These are phyloP conservation scores for Hanseniaspora pseudoguilliermondii DNA, from an alignment of 805 yeast genomes.

Conservation along the genomic window DNA sequence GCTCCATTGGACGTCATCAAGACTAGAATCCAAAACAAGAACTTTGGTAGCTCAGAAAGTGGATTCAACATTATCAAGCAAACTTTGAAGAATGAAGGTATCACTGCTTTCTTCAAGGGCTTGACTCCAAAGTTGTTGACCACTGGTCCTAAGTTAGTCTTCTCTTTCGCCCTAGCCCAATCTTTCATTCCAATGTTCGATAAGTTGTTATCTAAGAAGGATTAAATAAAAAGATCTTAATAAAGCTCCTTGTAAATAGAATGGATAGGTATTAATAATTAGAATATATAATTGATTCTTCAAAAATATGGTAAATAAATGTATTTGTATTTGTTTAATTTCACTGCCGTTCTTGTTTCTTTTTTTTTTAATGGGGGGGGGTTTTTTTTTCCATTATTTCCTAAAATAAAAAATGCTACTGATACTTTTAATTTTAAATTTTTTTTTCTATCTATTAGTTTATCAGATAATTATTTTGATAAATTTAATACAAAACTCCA, in stretches of 20 bases:
- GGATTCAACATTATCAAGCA: constrained; percentile 88
- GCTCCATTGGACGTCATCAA: constrained; percentile 97
- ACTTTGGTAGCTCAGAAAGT: constrained; percentile 88
- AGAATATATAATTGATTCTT: background rate
- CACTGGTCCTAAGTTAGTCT: constrained; percentile 95
- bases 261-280: background rate
- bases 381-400: no score
- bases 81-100: constrained; percentile 84
- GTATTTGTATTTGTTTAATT: no score
- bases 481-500: background rate
- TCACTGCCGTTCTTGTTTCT: no score
- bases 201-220: constrained; percentile 33
- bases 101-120: constrained; percentile 87
- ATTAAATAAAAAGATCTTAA: background rate
- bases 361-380: no score
- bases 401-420: background rate
- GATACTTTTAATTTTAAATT: background rate
- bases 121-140: constrained; percentile 91
- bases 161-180: constrained; percentile 96
- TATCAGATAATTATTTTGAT: background rate
- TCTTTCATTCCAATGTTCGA: constrained; percentile 94
- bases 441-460: background rate
- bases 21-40: constrained; percentile 94
- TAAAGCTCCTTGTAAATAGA: background rate
- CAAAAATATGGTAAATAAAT: no score